Percentiles rank a stretch among this genome's conserved stretches.
Evolutionary conservation across 2,329 filamentous ascomycete genomes (phyloP).

Genomic region (Microdochium bolleyi): DNA sequence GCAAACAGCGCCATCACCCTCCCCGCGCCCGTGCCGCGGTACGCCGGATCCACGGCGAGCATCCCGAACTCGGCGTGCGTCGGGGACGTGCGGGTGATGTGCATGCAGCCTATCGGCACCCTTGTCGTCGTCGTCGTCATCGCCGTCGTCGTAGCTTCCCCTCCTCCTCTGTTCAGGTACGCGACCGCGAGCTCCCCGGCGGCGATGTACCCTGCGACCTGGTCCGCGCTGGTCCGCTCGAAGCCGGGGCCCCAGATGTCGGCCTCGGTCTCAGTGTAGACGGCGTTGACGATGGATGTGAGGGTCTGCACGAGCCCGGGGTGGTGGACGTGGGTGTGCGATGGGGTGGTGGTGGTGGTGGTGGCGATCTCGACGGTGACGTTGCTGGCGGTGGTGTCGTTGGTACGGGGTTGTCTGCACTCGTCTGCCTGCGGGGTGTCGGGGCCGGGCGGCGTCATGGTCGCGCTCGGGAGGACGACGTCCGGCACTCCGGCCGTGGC

Average conservation of each 20-base stretch:
- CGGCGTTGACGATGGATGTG: slow-evolving; percentile 11
- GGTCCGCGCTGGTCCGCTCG: slow-evolving; percentile 11
- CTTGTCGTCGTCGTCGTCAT: not conserved
- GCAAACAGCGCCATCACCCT: slow-evolving; percentile 16
- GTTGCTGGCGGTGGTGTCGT: not conserved
- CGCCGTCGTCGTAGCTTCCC: not conserved
- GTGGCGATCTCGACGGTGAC: slow-evolving; percentile 9
- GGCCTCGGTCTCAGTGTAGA: slow-evolving; percentile 49
- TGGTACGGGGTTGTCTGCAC: too few species aligned
- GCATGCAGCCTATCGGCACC: slow-evolving; percentile 15
- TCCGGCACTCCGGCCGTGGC: too few species aligned
- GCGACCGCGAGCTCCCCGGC: slow-evolving; percentile 14
- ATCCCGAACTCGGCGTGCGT: slow-evolving; percentile 17
- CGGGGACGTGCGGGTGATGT: slow-evolving; percentile 8
- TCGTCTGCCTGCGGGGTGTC: too few species aligned
- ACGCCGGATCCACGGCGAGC: slow-evolving; percentile 12
- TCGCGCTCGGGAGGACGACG: too few species aligned
- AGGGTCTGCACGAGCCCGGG: slow-evolving; percentile 6
- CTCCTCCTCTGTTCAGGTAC: slow-evolving; percentile 1
- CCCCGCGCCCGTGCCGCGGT: slow-evolving; percentile 17
- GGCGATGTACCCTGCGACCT: slow-evolving; percentile 11
- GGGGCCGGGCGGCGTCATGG: too few species aligned
- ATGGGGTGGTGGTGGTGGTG: too few species aligned
- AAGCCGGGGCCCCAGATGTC: slow-evolving; percentile 27
- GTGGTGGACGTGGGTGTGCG: slow-evolving; percentile 8